Evolutionary conservation across 495 filamentous ascomycete genomes (phyloP).

Genomic region (Cairneyella variabilis): DNA sequence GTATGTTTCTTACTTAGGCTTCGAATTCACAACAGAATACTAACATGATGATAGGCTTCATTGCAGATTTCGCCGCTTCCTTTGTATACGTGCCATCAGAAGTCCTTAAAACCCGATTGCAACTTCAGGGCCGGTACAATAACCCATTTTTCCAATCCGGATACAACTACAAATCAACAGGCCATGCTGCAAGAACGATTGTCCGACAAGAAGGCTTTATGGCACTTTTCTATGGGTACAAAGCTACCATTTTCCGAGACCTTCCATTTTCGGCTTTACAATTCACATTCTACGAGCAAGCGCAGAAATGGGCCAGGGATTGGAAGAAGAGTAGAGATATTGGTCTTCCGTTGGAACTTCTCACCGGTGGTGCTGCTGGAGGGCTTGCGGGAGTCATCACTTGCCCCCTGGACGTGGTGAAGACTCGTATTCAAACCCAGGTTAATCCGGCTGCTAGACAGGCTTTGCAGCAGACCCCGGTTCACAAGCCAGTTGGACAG

Average conservation of each 20-base stretch:
- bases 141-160: slow-evolving; percentile 90
- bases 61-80: slow-evolving; percentile 88
- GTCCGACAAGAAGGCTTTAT: slow-evolving; percentile 73
- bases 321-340: slow-evolving; percentile 71
- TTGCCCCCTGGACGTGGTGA: slow-evolving; percentile 94
- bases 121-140: slow-evolving; percentile 91
- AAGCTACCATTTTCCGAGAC: slow-evolving; percentile 90
- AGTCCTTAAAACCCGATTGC: slow-evolving; percentile 91
- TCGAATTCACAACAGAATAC: slow-evolving; percentile 9
- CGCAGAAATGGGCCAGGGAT: slow-evolving; percentile 71
- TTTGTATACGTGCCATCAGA: slow-evolving; percentile 94
- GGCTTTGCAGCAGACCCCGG: background rate
- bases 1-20: slow-evolving; percentile 36
- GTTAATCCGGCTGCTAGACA: slow-evolving; percentile 44
- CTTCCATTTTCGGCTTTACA: slow-evolving; percentile 93
- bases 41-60: slow-evolving; percentile 57
- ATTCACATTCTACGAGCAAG: slow-evolving; percentile 97
- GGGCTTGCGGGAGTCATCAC: slow-evolving; percentile 93
- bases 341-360: slow-evolving; percentile 76
- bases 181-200: slow-evolving; percentile 80
- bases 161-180: slow-evolving; percentile 84
- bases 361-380: slow-evolving; percentile 88
- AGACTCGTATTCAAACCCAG: slow-evolving; percentile 96
- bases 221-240: slow-evolving; percentile 91
- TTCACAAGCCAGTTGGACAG: slow-evolving; percentile 18